A percentile compares a stretch with the other conserved stretches of the same genome.
Evolutionary conservation across 768 basidiomycete species (phyloP).

Genomic region (Galerina marginata): DNA sequence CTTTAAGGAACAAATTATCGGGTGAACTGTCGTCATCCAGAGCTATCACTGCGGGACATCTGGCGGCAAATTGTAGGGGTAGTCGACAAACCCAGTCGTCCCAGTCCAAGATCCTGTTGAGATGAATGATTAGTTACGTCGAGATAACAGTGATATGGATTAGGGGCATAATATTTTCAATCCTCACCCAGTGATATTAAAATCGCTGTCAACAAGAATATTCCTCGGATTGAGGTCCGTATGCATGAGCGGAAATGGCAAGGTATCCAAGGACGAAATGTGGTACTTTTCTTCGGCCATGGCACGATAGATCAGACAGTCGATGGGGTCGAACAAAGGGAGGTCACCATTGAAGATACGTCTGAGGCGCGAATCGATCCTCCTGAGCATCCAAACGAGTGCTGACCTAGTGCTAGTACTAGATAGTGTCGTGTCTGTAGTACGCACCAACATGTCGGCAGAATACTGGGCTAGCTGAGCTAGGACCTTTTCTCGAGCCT

Average conservation of each 20-base stretch:
- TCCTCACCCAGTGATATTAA: background rate
- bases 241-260: constrained; percentile 1
- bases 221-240: background rate
- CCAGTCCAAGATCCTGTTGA: background rate
- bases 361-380: background rate
- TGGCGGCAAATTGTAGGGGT: background rate
- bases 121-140: background rate
- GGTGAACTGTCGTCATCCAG: background rate
- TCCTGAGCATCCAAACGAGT: background rate
- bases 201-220: background rate
- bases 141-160: background rate
- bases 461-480: background rate
- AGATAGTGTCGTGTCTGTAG: background rate
- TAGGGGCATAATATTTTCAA: no score
- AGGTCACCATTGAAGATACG: constrained; percentile 1
- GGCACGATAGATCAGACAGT: background rate
- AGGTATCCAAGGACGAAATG: background rate
- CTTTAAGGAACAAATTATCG: background rate
- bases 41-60: background rate
- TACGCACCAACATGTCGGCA: background rate
- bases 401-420: background rate
- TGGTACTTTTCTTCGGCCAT: background rate
- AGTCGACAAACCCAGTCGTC: background rate
- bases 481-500: background rate
- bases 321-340: background rate